Evolutionary conservation across 495 filamentous ascomycete genomes (phyloP), one percentile per base, ranked within the genome.

Genomic region (Daldinia decipiens): DNA sequence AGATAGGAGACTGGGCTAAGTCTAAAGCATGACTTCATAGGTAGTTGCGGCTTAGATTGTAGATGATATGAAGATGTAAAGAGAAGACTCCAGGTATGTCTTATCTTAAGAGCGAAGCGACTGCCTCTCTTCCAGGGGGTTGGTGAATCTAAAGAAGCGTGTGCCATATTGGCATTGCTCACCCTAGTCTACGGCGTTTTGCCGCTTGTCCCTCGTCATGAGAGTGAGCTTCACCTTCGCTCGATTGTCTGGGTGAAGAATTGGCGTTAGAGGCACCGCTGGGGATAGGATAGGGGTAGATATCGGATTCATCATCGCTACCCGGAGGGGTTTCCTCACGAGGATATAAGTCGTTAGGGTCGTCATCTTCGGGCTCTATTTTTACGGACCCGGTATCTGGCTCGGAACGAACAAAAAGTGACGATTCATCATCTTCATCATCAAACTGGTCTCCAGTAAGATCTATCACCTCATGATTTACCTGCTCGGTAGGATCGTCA

Each of bases 241-340:
- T 36, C 7, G 39, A 17, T 8, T 32, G 60, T 17, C 65, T 58
- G 13, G 56, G 27, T n/a, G 67, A 59, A 19, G 67, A 4, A 45
- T 19, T 21, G 7, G 9, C 11, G 19, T 5, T 24, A 21, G 50
- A 7, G 11, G 26, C 21, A 34, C 34, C 19, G 19, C 0, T 17
- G 2, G 1, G 15, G 12, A 53, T 3, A 11, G 8, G 3, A 47
- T 21, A 31, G 4, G 50, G 50, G 15, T 9, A 31, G 15, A n/a
- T 29, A 31, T 50, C 39, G 8, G 21, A 29, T 5, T 57, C 47
- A 3, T 69, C 59, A 11, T 68, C 57, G 19, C 59, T 32, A 21
- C 8, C n/a, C 0, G 59, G 66, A 3, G 66, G 59, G 0, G 68
- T 59, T 12, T 71, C 68, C 0, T 56, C 56, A 6, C 43, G 11